Conservation (phyloP, 306 rosid genomes). For the Astragalus membranaceus region DNA sequence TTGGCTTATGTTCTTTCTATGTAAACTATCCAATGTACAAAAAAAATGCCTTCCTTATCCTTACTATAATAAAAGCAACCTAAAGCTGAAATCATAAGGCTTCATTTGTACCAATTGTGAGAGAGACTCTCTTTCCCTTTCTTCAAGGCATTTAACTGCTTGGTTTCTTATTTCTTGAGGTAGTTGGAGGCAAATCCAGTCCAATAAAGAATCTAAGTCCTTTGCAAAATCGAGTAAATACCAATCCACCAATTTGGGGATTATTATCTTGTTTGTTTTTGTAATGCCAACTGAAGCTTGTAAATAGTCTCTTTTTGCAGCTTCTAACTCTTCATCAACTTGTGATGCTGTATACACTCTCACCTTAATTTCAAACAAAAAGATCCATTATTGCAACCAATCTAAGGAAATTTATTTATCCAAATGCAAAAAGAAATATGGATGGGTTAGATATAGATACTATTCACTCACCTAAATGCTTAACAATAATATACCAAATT, state of each 20-base stretch:
- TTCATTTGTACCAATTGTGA: slow-evolving; percentile 59
- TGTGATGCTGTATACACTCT: slow-evolving; percentile 72
- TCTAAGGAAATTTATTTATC: background rate
- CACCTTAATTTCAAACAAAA: slow-evolving; percentile 41
- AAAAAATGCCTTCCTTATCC: background rate
- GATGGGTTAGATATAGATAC: background rate
- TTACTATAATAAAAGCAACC: slow-evolving; percentile 58
- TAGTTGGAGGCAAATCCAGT: slow-evolving; percentile 88
- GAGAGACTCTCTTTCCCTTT: slow-evolving; percentile 44
- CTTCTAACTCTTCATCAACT: slow-evolving; percentile 82
- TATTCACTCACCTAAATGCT: background rate
- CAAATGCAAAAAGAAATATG: background rate
- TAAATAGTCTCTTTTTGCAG: slow-evolving; percentile 81
- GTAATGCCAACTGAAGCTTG: slow-evolving; percentile 81
- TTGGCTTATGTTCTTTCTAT: slow-evolving; percentile 30
- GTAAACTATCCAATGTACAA: slow-evolving; percentile 36
- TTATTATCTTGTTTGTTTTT: slow-evolving; percentile 47
- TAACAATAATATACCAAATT: background rate
- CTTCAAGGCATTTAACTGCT: slow-evolving; percentile 66
- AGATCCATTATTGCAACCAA: background rate
- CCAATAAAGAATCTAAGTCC: slow-evolving; percentile 75
- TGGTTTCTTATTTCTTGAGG: slow-evolving; percentile 53
- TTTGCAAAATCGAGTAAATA: slow-evolving; percentile 88
- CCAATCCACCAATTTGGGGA: slow-evolving; percentile 92
- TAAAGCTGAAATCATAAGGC: slow-evolving; percentile 87